These are phyloP conservation scores for Pseudocercospora fijiensis DNA, from an alignment of 2,329 filamentous ascomycete genomes.

Conservation along the genomic window DNA sequence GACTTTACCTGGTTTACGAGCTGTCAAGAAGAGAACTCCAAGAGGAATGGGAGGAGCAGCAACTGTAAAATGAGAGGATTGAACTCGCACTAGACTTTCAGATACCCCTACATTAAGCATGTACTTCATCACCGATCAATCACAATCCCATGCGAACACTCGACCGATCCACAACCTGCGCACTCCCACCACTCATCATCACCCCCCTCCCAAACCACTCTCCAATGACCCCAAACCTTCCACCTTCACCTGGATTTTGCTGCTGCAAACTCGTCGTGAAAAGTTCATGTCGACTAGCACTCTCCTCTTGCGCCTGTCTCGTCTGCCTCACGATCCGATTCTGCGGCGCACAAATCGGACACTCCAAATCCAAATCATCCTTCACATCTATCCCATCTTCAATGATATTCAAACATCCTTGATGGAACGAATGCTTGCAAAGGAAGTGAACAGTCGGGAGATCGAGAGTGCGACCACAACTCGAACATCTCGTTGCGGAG, in stretches of 20 bases:
- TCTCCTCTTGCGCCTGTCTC: slow-evolving; percentile 79
- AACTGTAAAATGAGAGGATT: neutral
- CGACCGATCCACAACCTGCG: slow-evolving; percentile 20
- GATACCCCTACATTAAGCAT: neutral
- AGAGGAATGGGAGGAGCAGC: neutral
- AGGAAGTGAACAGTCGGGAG: slow-evolving; percentile 92
- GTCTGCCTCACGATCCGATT: slow-evolving; percentile 90
- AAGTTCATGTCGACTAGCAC: slow-evolving; percentile 80
- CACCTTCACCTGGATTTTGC: slow-evolving; percentile 57
- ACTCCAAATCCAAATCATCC: slow-evolving; percentile 69
- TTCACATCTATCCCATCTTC: slow-evolving; percentile 42
- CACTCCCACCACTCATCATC: slow-evolving; percentile 64
- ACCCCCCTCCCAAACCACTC: slow-evolving; percentile 95
- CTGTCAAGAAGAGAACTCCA: slow-evolving; percentile 50
- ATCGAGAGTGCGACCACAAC: slow-evolving; percentile 75
- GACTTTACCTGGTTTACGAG: slow-evolving; percentile 55
- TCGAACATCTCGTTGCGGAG: slow-evolving; percentile 82
- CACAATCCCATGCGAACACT: neutral
- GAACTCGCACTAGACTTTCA: neutral
- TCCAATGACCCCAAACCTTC: slow-evolving; percentile 85
- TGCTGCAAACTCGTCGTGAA: slow-evolving; percentile 77
- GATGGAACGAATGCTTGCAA: slow-evolving; percentile 96
- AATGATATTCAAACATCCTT: slow-evolving; percentile 72
- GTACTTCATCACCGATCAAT: neutral
- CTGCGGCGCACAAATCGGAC: slow-evolving; percentile 77